Percentiles rank a stretch among this genome's conserved stretches.
These are phyloP conservation scores for Coniosporium tulheliwenetii DNA, from an alignment of 2,329 filamentous ascomycete species.

Conservation along the genomic window DNA sequence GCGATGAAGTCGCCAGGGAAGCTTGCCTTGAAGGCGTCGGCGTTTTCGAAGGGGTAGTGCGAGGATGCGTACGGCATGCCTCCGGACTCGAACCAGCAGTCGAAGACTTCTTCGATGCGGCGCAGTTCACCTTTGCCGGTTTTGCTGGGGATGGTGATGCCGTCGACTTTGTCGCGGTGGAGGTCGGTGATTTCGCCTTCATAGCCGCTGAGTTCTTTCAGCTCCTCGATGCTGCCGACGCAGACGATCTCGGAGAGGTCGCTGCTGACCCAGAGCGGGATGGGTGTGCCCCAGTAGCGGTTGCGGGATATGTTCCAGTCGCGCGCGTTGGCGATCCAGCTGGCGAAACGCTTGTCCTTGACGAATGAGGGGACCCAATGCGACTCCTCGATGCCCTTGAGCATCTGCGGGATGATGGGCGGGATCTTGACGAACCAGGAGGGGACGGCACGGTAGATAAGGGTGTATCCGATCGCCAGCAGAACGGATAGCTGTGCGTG, in stretches of 20 bases:
- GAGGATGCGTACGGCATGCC: slow-evolving; percentile 88
- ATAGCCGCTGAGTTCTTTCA: slow-evolving; percentile 76
- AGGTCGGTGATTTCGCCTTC: slow-evolving; percentile 70
- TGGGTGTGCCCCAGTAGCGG: slow-evolving; percentile 87
- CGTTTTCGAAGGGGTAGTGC: slow-evolving; percentile 86
- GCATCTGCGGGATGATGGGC: slow-evolving; percentile 69
- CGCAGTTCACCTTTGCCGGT: slow-evolving; percentile 70
- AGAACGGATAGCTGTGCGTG: slow-evolving; percentile 86
- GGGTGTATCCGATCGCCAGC: slow-evolving; percentile 82
- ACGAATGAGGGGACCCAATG: slow-evolving; percentile 87
- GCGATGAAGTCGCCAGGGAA: slow-evolving; percentile 93
- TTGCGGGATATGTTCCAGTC: slow-evolving; percentile 96
- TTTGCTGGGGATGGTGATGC: slow-evolving; percentile 86
- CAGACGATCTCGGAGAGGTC: slow-evolving; percentile 78
- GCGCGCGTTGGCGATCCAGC: slow-evolving; percentile 79
- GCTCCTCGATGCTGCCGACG: slow-evolving; percentile 68
- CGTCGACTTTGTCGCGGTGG: slow-evolving; percentile 83
- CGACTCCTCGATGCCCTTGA: slow-evolving; percentile 76
- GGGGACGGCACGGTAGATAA: slow-evolving; percentile 84
- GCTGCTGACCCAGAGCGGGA: slow-evolving; percentile 83
- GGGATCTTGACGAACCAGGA: slow-evolving; percentile 91
- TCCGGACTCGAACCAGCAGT: slow-evolving; percentile 95
- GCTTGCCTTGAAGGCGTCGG: slow-evolving; percentile 60
- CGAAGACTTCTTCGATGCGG: slow-evolving; percentile 78
- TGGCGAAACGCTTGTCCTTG: slow-evolving; percentile 71